Evolutionary conservation across 2,329 filamentous ascomycete species (phyloP), one percentile per base, ranked within the genome.

Genomic region (Fusarium nelsonii): DNA sequence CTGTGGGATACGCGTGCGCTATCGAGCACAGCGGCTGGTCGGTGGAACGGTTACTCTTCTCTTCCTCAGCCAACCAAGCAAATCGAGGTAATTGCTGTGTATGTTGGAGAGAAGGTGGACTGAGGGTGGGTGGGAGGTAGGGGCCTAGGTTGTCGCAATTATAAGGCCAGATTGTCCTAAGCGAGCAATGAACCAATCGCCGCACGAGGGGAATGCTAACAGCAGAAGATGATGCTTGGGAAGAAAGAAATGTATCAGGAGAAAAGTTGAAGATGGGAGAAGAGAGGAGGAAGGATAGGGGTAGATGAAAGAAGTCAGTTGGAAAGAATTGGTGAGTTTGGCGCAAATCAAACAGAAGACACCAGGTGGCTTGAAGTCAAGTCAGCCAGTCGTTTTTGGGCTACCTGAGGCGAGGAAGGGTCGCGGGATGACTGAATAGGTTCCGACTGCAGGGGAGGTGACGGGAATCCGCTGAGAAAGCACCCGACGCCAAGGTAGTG

Each of bases 81-180:
- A 41, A 43, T 43, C 33, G 30, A 57, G 30, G 40, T 50, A 56
- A 54, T 50, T 45, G 63, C 45, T 59, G 33, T 62, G 54, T 51
- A 56, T 51, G 28, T 28, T 28, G 44, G 44, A 56, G 39, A 49
- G 43, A 55, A 53, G 39, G 36, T 32, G 59, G 46, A 52, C 32
- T 57, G 61, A 49, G 56, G 34, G 60, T 65, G 43, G 54, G 52
- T 58, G 61, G 40, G 63, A 61, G 57, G 64, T 49, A 67, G 48
- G 51, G 39, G 60, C 58, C 61, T 68, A 58, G 54, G 66, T 58
- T 65, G 64, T 70, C 70, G 73, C 69, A 72, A 71, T 69, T 71
- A 74, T 76, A 69, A 76, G 75, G 76, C 75, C 75, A 77, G 75
- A 68, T 72, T 77, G 75, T 74, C 75, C 76, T 73, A 55, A 76